Evolutionary conservation across 371 early-diverging fungal genomes (phyloP).

Genomic region (Gilbertella persicaria): DNA sequence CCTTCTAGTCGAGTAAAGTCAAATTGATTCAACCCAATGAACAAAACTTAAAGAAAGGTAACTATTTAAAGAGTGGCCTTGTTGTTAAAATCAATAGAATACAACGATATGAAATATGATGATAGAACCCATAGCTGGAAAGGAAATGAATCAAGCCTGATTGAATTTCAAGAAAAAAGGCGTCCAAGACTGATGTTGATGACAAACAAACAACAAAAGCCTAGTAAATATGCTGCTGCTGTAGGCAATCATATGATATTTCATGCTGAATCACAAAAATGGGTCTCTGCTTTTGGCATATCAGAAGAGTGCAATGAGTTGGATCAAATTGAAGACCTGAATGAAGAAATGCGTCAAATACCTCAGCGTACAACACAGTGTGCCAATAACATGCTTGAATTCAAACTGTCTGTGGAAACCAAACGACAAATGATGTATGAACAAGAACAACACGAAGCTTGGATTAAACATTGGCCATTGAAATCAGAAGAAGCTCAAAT

Average conservation of each 20-base stretch:
- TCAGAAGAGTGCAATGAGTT: slow-evolving; percentile 15
- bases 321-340: slow-evolving; percentile 23
- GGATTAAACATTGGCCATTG: slow-evolving; percentile 31
- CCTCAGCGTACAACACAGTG: background rate
- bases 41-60: slow-evolving; percentile 29
- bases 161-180: slow-evolving; percentile 23
- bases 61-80: background rate
- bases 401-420: slow-evolving; percentile 21
- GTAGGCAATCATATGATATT: slow-evolving; percentile 22
- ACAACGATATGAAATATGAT: slow-evolving; percentile 41
- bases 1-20: slow-evolving; percentile 16
- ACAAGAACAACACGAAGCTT: slow-evolving; percentile 31
- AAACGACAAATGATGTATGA: slow-evolving; percentile 33
- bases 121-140: slow-evolving; percentile 24
- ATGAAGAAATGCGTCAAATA: slow-evolving; percentile 4
- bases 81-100: slow-evolving; percentile 14
- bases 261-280: slow-evolving; percentile 11
- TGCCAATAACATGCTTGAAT: slow-evolving; percentile 18
- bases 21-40: slow-evolving; percentile 29
- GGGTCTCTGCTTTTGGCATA: slow-evolving; percentile 18
- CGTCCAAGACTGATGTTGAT: slow-evolving; percentile 27
- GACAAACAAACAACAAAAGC: slow-evolving; percentile 10
- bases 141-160: slow-evolving; percentile 34
- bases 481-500: background rate
- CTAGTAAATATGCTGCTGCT: slow-evolving; percentile 16